These are phyloP conservation scores for Xanthoconium purpureum DNA, from an alignment of 768 basidiomycete species.

Conservation along the genomic window DNA sequence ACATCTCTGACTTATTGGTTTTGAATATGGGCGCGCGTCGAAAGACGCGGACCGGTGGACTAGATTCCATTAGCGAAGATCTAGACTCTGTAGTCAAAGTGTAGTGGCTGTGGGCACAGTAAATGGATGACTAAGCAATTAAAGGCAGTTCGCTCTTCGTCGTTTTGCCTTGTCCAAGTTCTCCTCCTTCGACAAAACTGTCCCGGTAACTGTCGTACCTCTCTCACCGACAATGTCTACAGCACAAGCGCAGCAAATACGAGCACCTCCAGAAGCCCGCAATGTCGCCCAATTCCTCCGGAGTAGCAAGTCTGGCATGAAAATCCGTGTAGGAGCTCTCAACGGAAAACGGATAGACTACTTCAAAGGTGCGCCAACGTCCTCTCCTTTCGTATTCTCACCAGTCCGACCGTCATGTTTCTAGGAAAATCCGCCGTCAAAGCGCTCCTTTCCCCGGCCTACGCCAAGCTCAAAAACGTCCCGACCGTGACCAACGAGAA, in stretches of 20 bases:
- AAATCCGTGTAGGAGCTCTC: conserved; percentile 83
- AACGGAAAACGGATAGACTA: conserved; percentile 96
- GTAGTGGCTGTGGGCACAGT: background rate
- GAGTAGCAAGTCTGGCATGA: conserved; percentile 81
- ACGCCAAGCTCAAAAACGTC: conserved; percentile 78
- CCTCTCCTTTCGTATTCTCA: background rate
- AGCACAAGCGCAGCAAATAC: conserved; percentile 66
- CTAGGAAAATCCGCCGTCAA: conserved; percentile 91
- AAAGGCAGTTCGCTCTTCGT: background rate
- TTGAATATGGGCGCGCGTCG: background rate
- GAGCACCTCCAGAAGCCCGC: conserved; percentile 75
- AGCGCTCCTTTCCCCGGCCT: conserved; percentile 89
- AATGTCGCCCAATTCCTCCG: conserved; percentile 86
- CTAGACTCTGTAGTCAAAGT: no score
- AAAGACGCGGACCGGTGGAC: background rate
- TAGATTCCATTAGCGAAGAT: no score
- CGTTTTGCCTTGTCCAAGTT: no score
- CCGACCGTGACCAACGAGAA: conserved; percentile 71
- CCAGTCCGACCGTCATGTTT: background rate
- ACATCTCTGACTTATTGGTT: background rate
- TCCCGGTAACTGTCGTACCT: no score
- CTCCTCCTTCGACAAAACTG: no score
- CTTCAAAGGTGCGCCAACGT: conserved; percentile 77
- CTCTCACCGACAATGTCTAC: conserved; percentile 32
- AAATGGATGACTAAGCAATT: conserved; percentile 12